Evolutionary conservation across 768 basidiomycete genomes (phyloP).

Genomic region (Serpula lacrymans): DNA sequence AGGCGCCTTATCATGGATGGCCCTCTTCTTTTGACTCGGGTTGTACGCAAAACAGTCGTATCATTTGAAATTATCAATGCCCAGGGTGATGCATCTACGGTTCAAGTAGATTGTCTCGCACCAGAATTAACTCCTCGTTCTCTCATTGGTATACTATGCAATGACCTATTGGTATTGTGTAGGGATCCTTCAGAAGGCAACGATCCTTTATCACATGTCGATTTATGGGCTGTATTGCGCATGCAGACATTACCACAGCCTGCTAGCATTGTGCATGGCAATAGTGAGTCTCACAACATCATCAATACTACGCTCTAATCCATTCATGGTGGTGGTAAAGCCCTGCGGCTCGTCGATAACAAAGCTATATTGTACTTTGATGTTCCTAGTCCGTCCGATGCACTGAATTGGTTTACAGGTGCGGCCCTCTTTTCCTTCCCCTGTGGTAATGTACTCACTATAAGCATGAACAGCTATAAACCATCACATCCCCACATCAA

Average conservation of each 20-base stretch:
- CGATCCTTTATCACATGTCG: constrained; percentile 71
- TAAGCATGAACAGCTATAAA: constrained; percentile 63
- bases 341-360: constrained; percentile 85
- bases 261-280: constrained; percentile 86
- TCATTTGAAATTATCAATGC: constrained; percentile 79
- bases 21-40: constrained; percentile 76
- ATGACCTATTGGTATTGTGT: constrained; percentile 90
- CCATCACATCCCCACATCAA: constrained; percentile 81
- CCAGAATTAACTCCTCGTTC: constrained; percentile 81
- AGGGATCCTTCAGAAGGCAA: constrained; percentile 80
- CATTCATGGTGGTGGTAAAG: constrained; percentile 33
- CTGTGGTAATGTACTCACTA: neutral
- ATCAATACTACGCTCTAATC: neutral
- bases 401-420: constrained; percentile 91
- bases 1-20: constrained; percentile 96
- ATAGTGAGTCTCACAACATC: constrained; percentile 43
- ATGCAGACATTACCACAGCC: constrained; percentile 94
- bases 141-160: constrained; percentile 82
- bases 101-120: constrained; percentile 88
- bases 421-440: constrained; percentile 12
- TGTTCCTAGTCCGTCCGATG: constrained; percentile 78
- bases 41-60: constrained; percentile 81
- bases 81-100: constrained; percentile 72
- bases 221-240: constrained; percentile 94
- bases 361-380: constrained; percentile 91